phyloP scores from a whole-genome alignment of 768 basidiomycete genomes.

The Trametes punicea region DNA sequence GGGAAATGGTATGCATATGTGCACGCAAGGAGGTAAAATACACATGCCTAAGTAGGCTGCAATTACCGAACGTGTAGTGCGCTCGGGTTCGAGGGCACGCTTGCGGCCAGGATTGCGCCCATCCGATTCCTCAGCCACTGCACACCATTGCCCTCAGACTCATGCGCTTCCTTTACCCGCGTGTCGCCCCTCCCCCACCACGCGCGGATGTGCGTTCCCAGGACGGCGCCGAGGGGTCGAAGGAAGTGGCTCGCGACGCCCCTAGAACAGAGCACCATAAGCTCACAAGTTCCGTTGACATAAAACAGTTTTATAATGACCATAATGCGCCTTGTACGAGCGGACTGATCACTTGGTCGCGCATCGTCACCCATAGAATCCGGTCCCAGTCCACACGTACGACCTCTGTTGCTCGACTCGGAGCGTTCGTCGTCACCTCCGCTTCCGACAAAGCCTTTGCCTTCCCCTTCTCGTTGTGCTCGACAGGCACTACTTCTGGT shows the following conservation, averaged over 20 bases:
- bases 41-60: too few species aligned
- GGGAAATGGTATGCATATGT: too few species aligned
- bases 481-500: constrained; percentile 1
- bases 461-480: constrained; percentile 31
- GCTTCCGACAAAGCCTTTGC: constrained; percentile 28
- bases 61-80: too few species aligned
- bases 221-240: constrained; percentile 32
- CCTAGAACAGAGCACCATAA: constrained; percentile 35
- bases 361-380: constrained; percentile 58
- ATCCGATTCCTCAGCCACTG: constrained; percentile 42
- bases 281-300: too few species aligned
- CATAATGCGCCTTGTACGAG: constrained; percentile 65
- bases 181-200: constrained; percentile 23
- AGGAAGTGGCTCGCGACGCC: constrained; percentile 45
- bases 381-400: constrained; percentile 48
- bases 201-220: constrained; percentile 20
- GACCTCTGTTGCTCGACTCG: constrained; percentile 7
- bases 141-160: constrained; percentile 38
- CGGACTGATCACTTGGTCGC: constrained; percentile 69
- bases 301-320: too few species aligned
- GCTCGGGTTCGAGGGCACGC: too few species aligned
- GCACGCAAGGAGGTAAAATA: too few species aligned
- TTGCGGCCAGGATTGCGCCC: constrained; percentile 9
- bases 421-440: constrained; percentile 17
- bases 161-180: not conserved